phyloP scores from a whole-genome alignment of 176 grass and related monocot species.

The Aechmea fasciata region DNA sequence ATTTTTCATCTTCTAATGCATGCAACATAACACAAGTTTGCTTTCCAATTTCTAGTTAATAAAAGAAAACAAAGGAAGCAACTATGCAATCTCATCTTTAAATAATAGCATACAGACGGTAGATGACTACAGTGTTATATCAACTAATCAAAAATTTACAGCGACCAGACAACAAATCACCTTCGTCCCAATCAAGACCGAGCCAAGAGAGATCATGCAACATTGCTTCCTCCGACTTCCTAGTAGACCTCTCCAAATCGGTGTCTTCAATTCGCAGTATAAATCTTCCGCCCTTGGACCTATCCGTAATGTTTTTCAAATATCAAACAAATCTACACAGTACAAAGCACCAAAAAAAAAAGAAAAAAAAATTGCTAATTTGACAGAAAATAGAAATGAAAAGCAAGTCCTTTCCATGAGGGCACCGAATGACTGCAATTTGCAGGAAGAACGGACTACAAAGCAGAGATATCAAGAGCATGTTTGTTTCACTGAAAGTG shows the following conservation, averaged over 20 bases:
- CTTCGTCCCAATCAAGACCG: constrained; percentile 95
- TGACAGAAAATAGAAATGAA: background rate
- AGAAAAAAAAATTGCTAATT: background rate
- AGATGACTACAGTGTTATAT: too few species aligned
- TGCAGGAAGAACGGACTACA: too few species aligned
- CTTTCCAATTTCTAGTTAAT: too few species aligned
- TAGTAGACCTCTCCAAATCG: constrained; percentile 74
- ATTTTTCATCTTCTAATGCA: background rate
- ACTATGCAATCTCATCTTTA: too few species aligned
- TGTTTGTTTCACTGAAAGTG: too few species aligned
- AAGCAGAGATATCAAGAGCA: too few species aligned
- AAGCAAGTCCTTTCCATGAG: too few species aligned
- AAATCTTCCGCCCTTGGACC: constrained; percentile 58
- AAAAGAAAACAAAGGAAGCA: too few species aligned
- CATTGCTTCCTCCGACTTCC: constrained; percentile 77
- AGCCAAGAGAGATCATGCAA: constrained; percentile 80
- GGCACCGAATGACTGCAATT: too few species aligned
- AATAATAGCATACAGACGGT: too few species aligned
- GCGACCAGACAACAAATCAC: constrained; percentile 12
- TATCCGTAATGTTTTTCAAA: background rate
- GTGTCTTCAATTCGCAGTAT: constrained; percentile 86
- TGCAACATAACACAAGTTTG: background rate
- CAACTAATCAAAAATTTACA: too few species aligned
- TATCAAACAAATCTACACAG: background rate
- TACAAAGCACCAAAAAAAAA: background rate